These are phyloP conservation scores for Hemisphaericaspora lyxosophila DNA, from an alignment of 1,139 yeast genomes.

Conservation along the genomic window DNA sequence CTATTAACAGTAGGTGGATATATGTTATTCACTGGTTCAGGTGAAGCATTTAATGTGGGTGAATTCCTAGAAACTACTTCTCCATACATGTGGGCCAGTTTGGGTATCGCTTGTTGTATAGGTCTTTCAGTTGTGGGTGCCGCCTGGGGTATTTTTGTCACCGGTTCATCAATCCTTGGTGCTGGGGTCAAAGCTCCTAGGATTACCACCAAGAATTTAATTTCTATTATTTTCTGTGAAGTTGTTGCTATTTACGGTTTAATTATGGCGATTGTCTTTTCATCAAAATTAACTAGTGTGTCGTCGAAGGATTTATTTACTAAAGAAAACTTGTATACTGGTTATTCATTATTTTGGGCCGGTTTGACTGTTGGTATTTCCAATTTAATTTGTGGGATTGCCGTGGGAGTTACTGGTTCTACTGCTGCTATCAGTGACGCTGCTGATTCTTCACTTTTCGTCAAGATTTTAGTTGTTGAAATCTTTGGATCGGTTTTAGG, in stretches of 20 bases:
- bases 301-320: slow-evolving; percentile 63
- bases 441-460: slow-evolving; percentile 92
- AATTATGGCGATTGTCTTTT: slow-evolving; percentile 96
- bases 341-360: slow-evolving; percentile 95
- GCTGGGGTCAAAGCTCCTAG: slow-evolving; percentile 98
- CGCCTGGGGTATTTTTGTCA: slow-evolving; percentile 98
- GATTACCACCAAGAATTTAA: slow-evolving; percentile 94
- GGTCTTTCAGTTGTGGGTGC: slow-evolving; percentile 97
- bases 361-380: slow-evolving; percentile 94
- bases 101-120: slow-evolving; percentile 91
- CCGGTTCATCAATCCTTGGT: slow-evolving; percentile 93
- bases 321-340: slow-evolving; percentile 89
- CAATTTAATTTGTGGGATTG: slow-evolving; percentile 93
- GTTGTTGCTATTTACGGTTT: slow-evolving; percentile 98
- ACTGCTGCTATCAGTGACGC: slow-evolving; percentile 99
- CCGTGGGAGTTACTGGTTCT: slow-evolving; percentile 97
- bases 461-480: slow-evolving; percentile 93
- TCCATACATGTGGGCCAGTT: slow-evolving; percentile 95
- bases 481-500: slow-evolving; percentile 97
- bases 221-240: slow-evolving; percentile 97
- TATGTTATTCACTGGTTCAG: slow-evolving; percentile 88
- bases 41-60: slow-evolving; percentile 88
- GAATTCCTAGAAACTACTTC: slow-evolving; percentile 81
- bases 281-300: slow-evolving; percentile 80
- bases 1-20: slow-evolving; percentile 50